Percentiles rank a stretch among this genome's conserved stretches.
Evolutionary conservation across 176 grass and related monocot species (phyloP).

Genomic region (Elaeis guineensis): DNA sequence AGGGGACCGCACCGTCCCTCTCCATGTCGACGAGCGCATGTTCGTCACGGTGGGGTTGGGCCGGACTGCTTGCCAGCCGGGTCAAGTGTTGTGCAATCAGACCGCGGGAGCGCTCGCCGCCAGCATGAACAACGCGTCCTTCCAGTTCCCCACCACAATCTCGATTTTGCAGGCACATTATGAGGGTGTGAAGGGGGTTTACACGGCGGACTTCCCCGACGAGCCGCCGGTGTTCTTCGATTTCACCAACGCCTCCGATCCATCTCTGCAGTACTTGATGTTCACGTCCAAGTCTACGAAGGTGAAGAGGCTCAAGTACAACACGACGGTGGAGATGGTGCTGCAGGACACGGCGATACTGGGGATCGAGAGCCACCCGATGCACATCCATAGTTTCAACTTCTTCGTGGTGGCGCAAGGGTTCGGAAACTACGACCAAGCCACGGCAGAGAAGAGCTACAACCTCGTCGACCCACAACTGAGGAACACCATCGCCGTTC

Average conservation of each 20-base stretch:
- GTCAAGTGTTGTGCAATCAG: slow-evolving; percentile 1
- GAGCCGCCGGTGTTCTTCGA: slow-evolving; percentile 36
- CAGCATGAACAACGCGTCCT: slow-evolving; percentile 71
- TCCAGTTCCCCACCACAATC: slow-evolving; percentile 27
- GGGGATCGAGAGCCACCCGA: slow-evolving; percentile 55
- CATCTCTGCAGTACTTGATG: background rate
- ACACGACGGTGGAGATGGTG: slow-evolving; percentile 55
- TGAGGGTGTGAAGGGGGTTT: slow-evolving; percentile 15
- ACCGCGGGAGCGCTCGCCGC: slow-evolving; percentile 1
- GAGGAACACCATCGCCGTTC: slow-evolving; percentile 60
- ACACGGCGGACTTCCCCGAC: slow-evolving; percentile 58
- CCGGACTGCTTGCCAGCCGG: slow-evolving; percentile 9
- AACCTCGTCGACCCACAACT: slow-evolving; percentile 54
- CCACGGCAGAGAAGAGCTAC: background rate
- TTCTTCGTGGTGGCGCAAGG: slow-evolving; percentile 60
- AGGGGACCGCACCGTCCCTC: slow-evolving; percentile 26
- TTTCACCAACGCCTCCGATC: slow-evolving; percentile 22
- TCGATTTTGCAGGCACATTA: slow-evolving; percentile 39
- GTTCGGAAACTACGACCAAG: slow-evolving; percentile 44
- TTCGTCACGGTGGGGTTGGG: slow-evolving; percentile 45
- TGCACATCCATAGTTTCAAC: slow-evolving; percentile 59
- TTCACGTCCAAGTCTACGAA: slow-evolving; percentile 28
- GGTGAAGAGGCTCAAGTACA: slow-evolving; percentile 35
- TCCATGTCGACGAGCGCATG: slow-evolving; percentile 41
- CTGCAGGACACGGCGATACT: slow-evolving; percentile 60